Evolutionary conservation across 2,329 filamentous ascomycete genomes (phyloP).

Genomic region (Macrophomina phaseolina): DNA sequence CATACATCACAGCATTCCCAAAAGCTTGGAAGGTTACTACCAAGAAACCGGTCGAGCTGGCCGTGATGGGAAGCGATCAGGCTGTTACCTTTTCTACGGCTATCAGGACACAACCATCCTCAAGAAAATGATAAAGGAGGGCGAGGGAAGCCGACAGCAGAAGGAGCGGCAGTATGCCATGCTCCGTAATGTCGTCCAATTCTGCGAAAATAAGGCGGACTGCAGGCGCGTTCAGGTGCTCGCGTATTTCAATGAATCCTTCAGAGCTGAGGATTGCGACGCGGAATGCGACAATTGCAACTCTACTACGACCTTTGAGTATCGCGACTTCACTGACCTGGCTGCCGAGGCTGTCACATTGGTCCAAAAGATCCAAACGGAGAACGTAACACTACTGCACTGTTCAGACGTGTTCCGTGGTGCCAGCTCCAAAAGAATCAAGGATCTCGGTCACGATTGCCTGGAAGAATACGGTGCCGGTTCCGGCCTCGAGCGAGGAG

Average conservation of each 20-base stretch:
- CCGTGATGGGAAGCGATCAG: conserved; percentile 83
- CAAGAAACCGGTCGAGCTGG: conserved; percentile 97
- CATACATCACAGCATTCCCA: conserved; percentile 89
- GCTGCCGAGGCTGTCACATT: conserved; percentile 74
- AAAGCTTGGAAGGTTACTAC: conserved; percentile 97
- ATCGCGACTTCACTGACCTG: conserved; percentile 76
- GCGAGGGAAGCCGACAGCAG: conserved; percentile 62
- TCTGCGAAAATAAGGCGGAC: conserved; percentile 86
- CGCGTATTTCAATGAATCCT: conserved; percentile 91
- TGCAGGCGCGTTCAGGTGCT: conserved; percentile 89
- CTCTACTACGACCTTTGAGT: conserved; percentile 72
- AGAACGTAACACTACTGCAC: conserved; percentile 74
- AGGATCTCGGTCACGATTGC: conserved; percentile 52
- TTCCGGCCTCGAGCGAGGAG: conserved; percentile 71
- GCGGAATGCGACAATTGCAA: conserved; percentile 88
- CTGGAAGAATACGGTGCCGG: conserved; percentile 71
- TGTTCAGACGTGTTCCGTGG: conserved; percentile 86
- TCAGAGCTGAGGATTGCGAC: conserved; percentile 73
- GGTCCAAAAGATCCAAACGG: conserved; percentile 62
- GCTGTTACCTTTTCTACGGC: conserved; percentile 88
- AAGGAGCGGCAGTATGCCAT: conserved; percentile 84
- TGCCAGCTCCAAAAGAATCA: conserved; percentile 64
- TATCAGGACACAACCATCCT: conserved; percentile 77
- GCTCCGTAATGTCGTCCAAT: conserved; percentile 83
- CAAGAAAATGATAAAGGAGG: conserved; percentile 81